Evolutionary conservation across 2,329 filamentous ascomycete species (phyloP), one percentile per base, ranked within the genome.

Genomic region (Colletotrichum caudatum): DNA sequence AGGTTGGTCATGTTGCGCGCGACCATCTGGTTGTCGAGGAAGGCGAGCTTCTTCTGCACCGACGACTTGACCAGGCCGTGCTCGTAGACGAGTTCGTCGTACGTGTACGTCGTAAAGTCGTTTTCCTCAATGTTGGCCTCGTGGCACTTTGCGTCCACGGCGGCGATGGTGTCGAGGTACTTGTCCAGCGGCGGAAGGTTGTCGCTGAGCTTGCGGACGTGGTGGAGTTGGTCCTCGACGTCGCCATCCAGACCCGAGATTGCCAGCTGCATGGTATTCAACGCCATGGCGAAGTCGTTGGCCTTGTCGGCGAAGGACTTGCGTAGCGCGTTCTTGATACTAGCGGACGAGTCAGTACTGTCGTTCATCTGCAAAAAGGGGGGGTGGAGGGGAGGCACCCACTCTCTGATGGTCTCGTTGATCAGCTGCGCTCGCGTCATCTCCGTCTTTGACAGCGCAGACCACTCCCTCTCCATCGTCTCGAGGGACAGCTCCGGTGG

Each of bases 111-210:
- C n/a, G 96, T 99, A 81, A 96, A 98, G 84, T 99, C 96, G 81
- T 99, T 99, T 78, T 99, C 96, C 82, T 99, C 96, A 74, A 99
- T 98, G 80, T 99, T 98, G 73, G 96, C 96, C 84, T 98, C 95
- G 72, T 92, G 89, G 80, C 96, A 99, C 82, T 97, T 94, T 74
- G 90, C 90, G 78, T 98, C 95, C 59, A 98, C 88, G 14, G 90
- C 90, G 18, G 91, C 93, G 78, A 99, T 98, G 74, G 94, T 93
- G 74, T 94, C 91, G 51, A 99, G 88, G 79, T 97, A 99, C 72
- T 93, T 90, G 77, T 98, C 94, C n/a, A 99, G 87, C 3, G 95
- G 95, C 11, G 93, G 89, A 16, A 99, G 85, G 77, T 93, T 98
- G 74, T 93, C 91, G 76, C 94, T 94, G 50, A 99, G 88, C 78